Conservation (phyloP, 139 green algal genomes). For the Ostreobium quekettii region DNA sequence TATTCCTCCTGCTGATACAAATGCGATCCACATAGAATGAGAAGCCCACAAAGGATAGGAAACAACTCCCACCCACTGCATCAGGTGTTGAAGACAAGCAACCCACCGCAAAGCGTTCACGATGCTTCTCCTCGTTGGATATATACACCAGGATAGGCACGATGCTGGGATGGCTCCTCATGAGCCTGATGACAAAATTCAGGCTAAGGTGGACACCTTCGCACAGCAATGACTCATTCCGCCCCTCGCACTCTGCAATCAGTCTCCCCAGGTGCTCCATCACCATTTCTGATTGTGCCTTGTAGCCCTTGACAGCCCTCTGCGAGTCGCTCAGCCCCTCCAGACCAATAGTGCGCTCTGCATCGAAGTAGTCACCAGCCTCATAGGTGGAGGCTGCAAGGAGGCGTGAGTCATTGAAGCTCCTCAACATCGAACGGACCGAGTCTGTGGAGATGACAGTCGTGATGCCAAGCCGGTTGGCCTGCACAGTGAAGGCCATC, state of each 20-base stretch:
- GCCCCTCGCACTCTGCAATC: conserved; percentile 44
- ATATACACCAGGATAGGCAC: conserved; percentile 93
- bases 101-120: conserved; percentile 87
- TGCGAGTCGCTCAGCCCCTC: not conserved
- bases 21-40: no score
- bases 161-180: conserved; percentile 37
- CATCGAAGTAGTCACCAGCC: conserved; percentile 35
- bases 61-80: no score
- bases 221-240: conserved; percentile 56
- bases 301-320: conserved; percentile 57
- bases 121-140: conserved; percentile 75
- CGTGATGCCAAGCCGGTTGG: conserved; percentile 71
- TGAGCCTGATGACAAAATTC: conserved; percentile 15
- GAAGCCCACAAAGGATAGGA: no score
- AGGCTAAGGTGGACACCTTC: conserved; percentile 46
- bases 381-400: conserved; percentile 89
- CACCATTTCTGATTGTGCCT: conserved; percentile 77
- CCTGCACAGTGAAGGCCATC: conserved; percentile 29
- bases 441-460: conserved; percentile 86
- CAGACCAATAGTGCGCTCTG: not conserved
- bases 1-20: no score
- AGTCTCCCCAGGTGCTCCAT: conserved; percentile 60
- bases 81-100: no score
- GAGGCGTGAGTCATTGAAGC: conserved; percentile 52
- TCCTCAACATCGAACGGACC: conserved; percentile 34